A percentile compares a stretch with the other conserved stretches of the same genome.
Evolutionary conservation across 1,139 yeast genomes (phyloP).

Genomic region (Nakaseomyces sp.): DNA sequence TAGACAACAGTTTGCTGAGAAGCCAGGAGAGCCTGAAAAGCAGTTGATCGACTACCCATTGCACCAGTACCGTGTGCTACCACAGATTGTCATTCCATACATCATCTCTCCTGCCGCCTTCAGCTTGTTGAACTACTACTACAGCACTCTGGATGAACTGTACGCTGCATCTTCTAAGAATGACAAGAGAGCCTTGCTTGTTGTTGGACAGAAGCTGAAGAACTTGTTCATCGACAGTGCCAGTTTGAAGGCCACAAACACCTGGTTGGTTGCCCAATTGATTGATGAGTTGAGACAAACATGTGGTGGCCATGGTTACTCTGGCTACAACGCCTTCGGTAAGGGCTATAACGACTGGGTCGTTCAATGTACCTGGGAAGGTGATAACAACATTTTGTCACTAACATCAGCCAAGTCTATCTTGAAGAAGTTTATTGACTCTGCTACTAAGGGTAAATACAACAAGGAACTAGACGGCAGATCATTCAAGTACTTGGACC

Average conservation of each 20-base stretch:
- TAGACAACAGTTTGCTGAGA: slow-evolving; percentile 67
- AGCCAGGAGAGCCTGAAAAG: slow-evolving; percentile 36
- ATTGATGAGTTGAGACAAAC: slow-evolving; percentile 89
- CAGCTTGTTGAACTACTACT: slow-evolving; percentile 50
- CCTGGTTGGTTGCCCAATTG: slow-evolving; percentile 73
- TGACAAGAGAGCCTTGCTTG: slow-evolving; percentile 42
- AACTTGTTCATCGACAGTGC: slow-evolving; percentile 80
- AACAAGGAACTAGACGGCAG: slow-evolving; percentile 34
- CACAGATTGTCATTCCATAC: slow-evolving; percentile 71
- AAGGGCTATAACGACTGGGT: slow-evolving; percentile 88
- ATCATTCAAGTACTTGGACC: slow-evolving; percentile 38
- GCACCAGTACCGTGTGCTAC: slow-evolving; percentile 80
- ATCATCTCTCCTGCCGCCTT: slow-evolving; percentile 68
- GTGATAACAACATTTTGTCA: slow-evolving; percentile 82
- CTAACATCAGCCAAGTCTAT: slow-evolving; percentile 76
- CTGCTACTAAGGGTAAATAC: slow-evolving; percentile 33
- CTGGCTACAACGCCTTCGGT: slow-evolving; percentile 83
- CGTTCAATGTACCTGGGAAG: slow-evolving; percentile 97
- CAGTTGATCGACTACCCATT: slow-evolving; percentile 75
- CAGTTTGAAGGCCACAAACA: slow-evolving; percentile 78
- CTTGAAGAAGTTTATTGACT: slow-evolving; percentile 43
- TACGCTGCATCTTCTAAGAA: slow-evolving; percentile 43
- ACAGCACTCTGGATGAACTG: slow-evolving; percentile 44
- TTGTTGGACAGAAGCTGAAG: slow-evolving; percentile 44
- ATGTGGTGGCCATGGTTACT: slow-evolving; percentile 97